These are phyloP conservation scores for Dispira simplex DNA, from an alignment of 192 early-diverging fungal species.

Conservation along the genomic window DNA sequence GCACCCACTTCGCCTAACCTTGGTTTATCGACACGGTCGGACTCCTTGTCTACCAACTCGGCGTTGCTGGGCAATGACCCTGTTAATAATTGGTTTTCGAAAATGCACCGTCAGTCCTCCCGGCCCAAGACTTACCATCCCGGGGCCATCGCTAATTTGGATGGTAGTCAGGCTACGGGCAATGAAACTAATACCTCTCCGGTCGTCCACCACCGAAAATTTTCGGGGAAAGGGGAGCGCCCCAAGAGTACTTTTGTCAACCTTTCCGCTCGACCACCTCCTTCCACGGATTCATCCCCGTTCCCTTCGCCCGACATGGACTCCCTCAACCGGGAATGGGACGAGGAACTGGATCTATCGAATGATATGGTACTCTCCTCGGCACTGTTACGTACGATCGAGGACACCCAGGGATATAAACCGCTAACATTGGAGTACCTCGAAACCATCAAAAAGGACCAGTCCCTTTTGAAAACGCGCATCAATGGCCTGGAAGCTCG, in stretches of 20 bases:
- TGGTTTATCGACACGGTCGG: background rate
- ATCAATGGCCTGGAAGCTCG: conserved; percentile 28
- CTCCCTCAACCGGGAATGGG: background rate
- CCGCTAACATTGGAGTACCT: conserved; percentile 33
- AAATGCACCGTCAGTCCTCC: background rate
- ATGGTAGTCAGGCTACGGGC: background rate
- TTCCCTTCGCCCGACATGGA: background rate
- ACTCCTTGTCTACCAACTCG: background rate
- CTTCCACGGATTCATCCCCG: background rate
- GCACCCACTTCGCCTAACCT: background rate
- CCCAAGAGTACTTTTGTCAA: conserved; percentile 8
- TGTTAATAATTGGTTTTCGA: conserved; percentile 7
- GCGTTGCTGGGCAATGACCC: background rate
- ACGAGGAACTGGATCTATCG: conserved; percentile 18
- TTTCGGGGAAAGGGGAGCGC: background rate
- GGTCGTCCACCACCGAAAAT: background rate
- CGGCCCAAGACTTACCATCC: background rate
- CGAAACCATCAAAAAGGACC: conserved; percentile 38
- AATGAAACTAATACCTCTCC: background rate
- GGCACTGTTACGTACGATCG: conserved; percentile 32
- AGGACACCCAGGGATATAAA: conserved; percentile 36
- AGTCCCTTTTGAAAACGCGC: conserved; percentile 28
- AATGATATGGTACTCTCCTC: conserved; percentile 29
- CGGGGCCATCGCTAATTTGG: background rate
- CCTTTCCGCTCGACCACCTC: conserved; percentile 5